Evolutionary conservation across 2,329 filamentous ascomycete species (phyloP).

Genomic region (Sclerotinia glacialis): DNA sequence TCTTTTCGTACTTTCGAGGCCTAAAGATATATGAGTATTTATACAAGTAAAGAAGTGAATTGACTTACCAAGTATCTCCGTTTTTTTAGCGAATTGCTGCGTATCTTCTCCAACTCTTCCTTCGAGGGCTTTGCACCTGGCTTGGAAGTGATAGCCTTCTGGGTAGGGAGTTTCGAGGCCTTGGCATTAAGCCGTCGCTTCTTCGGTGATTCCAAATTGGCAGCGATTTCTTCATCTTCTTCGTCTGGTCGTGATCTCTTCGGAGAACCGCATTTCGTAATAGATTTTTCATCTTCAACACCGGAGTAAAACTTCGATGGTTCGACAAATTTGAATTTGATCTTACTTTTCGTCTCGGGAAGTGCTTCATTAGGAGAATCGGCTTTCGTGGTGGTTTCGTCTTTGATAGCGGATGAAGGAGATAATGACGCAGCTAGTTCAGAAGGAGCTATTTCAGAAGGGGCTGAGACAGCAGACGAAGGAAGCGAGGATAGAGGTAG

Average conservation of each 20-base stretch:
- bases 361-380: neutral
- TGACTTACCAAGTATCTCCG: conserved; percentile 4
- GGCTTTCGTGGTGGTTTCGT: neutral
- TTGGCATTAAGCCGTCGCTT: neutral
- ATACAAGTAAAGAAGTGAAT: neutral
- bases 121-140: neutral
- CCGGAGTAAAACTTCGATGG: neutral
- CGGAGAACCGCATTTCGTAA: neutral
- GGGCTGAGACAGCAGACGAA: neutral
- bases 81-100: conserved; percentile 5
- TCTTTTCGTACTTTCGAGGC: conserved; percentile 18
- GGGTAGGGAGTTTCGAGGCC: neutral
- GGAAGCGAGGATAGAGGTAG: neutral
- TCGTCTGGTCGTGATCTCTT: conserved; percentile 11
- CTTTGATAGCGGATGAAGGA: neutral
- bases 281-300: neutral
- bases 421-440: neutral
- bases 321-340: neutral
- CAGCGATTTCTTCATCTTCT: neutral
- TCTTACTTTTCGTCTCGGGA: neutral
- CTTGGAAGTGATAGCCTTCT: neutral
- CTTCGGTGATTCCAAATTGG: neutral
- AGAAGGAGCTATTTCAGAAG: neutral
- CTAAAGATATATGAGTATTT: neutral
- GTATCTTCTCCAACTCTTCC: conserved; percentile 6